A percentile compares a stretch with the other conserved stretches of the same genome.
These are phyloP conservation scores for Penicillium fuscoglaucum DNA, from an alignment of 2,329 filamentous ascomycete species.

Conservation along the genomic window DNA sequence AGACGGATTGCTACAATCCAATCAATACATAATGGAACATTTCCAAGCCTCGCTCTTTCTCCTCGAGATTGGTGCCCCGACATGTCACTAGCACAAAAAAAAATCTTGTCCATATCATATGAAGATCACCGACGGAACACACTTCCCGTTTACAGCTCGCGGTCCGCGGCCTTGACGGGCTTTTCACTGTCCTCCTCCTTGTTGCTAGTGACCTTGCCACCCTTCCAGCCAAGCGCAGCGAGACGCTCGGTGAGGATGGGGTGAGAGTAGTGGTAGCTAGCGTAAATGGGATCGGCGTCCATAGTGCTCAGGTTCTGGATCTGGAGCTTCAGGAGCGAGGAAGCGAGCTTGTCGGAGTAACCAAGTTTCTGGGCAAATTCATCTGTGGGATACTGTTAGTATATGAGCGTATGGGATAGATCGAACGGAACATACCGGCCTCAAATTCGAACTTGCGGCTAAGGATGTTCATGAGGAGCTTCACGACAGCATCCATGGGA, in stretches of 20 bases:
- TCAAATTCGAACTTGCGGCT: conserved; percentile 95
- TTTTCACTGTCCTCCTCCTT: conserved; percentile 58
- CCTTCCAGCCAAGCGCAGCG: conserved; percentile 84
- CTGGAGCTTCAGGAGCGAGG: conserved; percentile 92
- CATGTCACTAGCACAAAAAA: not conserved
- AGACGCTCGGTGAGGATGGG: conserved; percentile 92
- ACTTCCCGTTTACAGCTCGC: conserved; percentile 63
- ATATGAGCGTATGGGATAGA: conserved; percentile 5
- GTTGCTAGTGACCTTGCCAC: conserved; percentile 49
- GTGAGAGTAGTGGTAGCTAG: conserved; percentile 97
- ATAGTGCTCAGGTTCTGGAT: conserved; percentile 97
- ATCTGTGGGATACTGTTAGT: conserved; percentile 52
- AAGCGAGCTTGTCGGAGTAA: conserved; percentile 78
- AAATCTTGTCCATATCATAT: not conserved
- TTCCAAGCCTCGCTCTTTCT: conserved; percentile 3
- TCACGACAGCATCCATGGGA: conserved; percentile 91
- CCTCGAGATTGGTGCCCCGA: not conserved
- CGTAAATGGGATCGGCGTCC: conserved; percentile 98
- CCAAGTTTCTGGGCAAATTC: conserved; percentile 82
- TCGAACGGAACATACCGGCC: conserved; percentile 60
- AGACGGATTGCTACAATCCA: conserved; percentile 12
- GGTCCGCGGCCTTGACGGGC: conserved; percentile 69
- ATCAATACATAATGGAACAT: conserved; percentile 13
- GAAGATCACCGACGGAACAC: not conserved
- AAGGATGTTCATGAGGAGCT: conserved; percentile 93